A percentile compares a stretch with the other conserved stretches of the same genome.
phyloP scores from a whole-genome alignment of 306 rosid species.

The Sindora glabra region DNA sequence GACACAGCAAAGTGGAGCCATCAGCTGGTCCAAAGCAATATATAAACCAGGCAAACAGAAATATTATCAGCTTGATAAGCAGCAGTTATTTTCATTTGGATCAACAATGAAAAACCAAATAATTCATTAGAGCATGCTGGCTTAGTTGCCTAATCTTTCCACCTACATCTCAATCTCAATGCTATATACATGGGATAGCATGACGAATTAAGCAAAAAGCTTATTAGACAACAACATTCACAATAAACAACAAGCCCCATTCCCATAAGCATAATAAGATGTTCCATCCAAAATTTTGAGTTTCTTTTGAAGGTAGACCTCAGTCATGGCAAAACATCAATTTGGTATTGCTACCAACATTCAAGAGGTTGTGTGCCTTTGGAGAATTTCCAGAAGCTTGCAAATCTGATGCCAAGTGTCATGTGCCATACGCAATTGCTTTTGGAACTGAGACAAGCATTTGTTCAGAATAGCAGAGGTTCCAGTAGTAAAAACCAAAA shows the following conservation, averaged over 20 bases:
- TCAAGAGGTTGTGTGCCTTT: too few species aligned
- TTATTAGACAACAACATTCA: background rate
- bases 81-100: background rate
- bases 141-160: background rate
- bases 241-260: too few species aligned
- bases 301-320: too few species aligned
- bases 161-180: too few species aligned
- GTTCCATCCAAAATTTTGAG: too few species aligned
- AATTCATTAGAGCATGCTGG: background rate
- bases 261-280: too few species aligned
- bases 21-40: background rate
- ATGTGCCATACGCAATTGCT: background rate
- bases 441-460: background rate
- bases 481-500: background rate
- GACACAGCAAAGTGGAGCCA: background rate
- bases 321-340: background rate
- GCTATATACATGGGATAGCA: too few species aligned
- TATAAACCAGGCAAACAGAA: background rate
- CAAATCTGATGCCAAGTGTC: background rate
- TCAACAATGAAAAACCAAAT: background rate
- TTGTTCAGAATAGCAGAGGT: background rate
- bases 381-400: background rate
- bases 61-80: background rate
- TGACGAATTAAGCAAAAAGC: background rate
- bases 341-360: background rate